Evolutionary conservation across 768 basidiomycete species (phyloP), one percentile per base, ranked within the genome.

Genomic region (Pulveroboletus sp.): DNA sequence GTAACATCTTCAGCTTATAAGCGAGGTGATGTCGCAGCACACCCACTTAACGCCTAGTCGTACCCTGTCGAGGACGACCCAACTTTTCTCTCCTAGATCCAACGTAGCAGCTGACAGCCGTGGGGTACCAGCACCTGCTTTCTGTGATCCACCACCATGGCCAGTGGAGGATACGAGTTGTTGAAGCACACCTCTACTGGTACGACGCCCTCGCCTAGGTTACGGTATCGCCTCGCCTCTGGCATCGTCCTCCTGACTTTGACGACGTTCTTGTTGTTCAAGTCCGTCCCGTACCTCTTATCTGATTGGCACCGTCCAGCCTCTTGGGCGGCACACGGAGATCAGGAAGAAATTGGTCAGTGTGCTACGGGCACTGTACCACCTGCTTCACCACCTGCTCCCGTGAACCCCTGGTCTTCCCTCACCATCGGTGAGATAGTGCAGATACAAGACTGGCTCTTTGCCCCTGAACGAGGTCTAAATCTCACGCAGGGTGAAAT

Each of bases 401-500:
- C 71, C 3, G 49, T 65, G 36, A 82, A 83, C 54, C 67, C 75
- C 12, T 83, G 81, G 80, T 69, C 74, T 6, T 74, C 78, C 12
- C 71, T 83, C 43, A 68, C 73, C 5, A 48, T 76, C 27, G 37
- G 60, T 3, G 79, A 82, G 50, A 74, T 74, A 5, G 58, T 68
- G 14, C 54, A 70, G 24, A 69, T 82, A 49, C 62, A 72, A 26
- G 50, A 59, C 10, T 83, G 80, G 78, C 70, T 83, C 7, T 64
- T 64, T 37, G 59, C 67, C 3, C 69, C 74, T 3, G 70, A 67
- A 40, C 70, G 64, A 43, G 56, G 55, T 6, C 69, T 83, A 4
- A 83, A 83, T 59, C 69, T 83, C 15, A 82, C 80, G 0, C 58
- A 51, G 8, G 56, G 60, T 3, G 57, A 56, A 21, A 36, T 57